Evolutionary conservation across 257 asterid species (phyloP), one percentile per base, ranked within the genome.

Genomic region (Ajuga chamaepitys): DNA sequence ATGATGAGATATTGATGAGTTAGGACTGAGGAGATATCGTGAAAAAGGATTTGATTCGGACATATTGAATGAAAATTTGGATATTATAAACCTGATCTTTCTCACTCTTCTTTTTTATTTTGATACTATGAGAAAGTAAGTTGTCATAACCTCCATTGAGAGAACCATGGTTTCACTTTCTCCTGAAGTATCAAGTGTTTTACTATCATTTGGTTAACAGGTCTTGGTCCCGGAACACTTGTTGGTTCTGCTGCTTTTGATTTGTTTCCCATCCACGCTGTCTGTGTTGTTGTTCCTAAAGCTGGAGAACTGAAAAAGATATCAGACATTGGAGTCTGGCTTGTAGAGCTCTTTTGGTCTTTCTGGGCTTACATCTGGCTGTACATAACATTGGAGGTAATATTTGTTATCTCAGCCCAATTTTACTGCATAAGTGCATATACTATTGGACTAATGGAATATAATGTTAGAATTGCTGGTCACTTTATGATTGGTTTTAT

Each of bases 341-440:
- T 93, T 69, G 96, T 93, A 48, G 98, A 85, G 78, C 98, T 93
- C 68, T 79, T 93, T 77, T 93, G 98, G 97, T 93, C 98, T 70
- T 89, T 93, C 74, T 93, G 98, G 98, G 98, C 98, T 72, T 93
- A 89, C 80, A 72, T 87, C 71, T 93, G 98, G 98, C 89, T 93
- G n/a, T 93, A 93, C 64, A 84, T 93, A 58, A 93, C 87, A 26
- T 64, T 93, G 72, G 87, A 89, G 97, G 98, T 89, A 56, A 54
- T 63, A 54, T 42, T 25, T 52, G 32, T 51, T 66, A 59, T 71
- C 60, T 75, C 45, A 56, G 5, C 38, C 63, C 38, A 41, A 48
- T 32, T 66, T 60, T 35, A 37, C 55, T 46, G 58, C 28, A 57
- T 18, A 13, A 1, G 52, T n/a, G n/a, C n/a, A n/a, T n/a, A n/a